phyloP scores from a whole-genome alignment of 495 filamentous ascomycete genomes.

The Tuber umbilicatum region DNA sequence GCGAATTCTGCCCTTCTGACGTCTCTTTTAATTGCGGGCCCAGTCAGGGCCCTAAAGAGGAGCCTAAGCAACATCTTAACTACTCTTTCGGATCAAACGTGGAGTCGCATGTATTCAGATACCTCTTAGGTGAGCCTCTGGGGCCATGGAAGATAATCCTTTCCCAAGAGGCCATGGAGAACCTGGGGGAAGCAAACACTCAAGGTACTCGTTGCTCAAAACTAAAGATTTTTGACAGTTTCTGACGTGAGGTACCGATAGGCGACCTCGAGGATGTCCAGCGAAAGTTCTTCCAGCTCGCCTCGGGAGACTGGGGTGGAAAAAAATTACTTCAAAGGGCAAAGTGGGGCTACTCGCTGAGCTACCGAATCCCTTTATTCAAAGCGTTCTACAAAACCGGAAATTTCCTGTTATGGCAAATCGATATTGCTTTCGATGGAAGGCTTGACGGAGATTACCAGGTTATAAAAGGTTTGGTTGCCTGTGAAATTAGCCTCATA shows the following conservation, averaged over 20 bases:
- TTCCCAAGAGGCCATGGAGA: constrained; percentile 42
- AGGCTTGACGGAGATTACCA: constrained; percentile 13
- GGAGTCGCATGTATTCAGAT: neutral
- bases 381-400: constrained; percentile 11
- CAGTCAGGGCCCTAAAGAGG: neutral
- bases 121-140: neutral
- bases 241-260: neutral
- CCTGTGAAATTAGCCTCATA: neutral
- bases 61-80: neutral
- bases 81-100: neutral
- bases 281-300: constrained; percentile 39
- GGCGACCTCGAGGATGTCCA: constrained; percentile 7
- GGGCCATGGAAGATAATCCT: constrained; percentile 15
- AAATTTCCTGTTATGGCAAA: constrained; percentile 44
- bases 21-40: neutral
- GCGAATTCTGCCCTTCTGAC: neutral
- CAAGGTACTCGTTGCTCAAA: constrained; percentile 6
- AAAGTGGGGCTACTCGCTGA: constrained; percentile 6
- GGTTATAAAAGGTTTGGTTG: constrained; percentile 21
- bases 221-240: neutral
- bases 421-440: constrained; percentile 42
- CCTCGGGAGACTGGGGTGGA: constrained; percentile 41
- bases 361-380: constrained; percentile 13
- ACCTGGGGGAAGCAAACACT: constrained; percentile 14
- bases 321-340: constrained; percentile 5